Conservation (phyloP, 805 yeast species). For the Tetrapisispora fleetii region DNA sequence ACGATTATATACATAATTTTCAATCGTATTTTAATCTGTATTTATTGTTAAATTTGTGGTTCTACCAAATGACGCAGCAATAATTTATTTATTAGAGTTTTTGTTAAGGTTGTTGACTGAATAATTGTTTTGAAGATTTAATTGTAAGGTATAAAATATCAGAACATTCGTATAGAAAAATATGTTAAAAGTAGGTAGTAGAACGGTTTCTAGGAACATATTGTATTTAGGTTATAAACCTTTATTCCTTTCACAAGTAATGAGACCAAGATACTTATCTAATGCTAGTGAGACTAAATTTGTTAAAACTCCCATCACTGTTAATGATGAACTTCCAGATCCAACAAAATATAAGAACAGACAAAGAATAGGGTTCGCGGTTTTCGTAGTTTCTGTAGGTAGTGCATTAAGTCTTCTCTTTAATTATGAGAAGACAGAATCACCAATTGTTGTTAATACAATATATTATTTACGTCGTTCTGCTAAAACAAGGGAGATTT, state of each 20-base stretch:
- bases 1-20: no score
- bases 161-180: not conserved
- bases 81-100: no score
- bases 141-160: no score
- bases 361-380: conserved; percentile 44
- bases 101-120: not conserved
- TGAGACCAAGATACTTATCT: not conserved
- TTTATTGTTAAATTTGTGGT: no score
- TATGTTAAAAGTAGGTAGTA: not conserved
- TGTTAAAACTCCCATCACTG: conserved; percentile 40
- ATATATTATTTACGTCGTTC: conserved; percentile 79
- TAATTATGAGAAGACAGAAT: conserved; percentile 86
- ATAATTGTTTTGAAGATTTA: no score
- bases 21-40: no score
- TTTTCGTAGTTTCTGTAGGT: conserved; percentile 46
- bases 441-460: conserved; percentile 82
- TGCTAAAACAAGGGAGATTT: conserved; percentile 42
- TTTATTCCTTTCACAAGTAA: conserved; percentile 2
- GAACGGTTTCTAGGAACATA: not conserved
- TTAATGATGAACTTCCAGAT: conserved; percentile 77
- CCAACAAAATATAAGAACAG: conserved; percentile 48
- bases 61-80: no score
- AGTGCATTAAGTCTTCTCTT: conserved; percentile 56
- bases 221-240: not conserved
- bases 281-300: conserved; percentile 7